Conservation (phyloP, 2,329 filamentous ascomycete species). For the Sporothrix dimorphospora region DNA sequence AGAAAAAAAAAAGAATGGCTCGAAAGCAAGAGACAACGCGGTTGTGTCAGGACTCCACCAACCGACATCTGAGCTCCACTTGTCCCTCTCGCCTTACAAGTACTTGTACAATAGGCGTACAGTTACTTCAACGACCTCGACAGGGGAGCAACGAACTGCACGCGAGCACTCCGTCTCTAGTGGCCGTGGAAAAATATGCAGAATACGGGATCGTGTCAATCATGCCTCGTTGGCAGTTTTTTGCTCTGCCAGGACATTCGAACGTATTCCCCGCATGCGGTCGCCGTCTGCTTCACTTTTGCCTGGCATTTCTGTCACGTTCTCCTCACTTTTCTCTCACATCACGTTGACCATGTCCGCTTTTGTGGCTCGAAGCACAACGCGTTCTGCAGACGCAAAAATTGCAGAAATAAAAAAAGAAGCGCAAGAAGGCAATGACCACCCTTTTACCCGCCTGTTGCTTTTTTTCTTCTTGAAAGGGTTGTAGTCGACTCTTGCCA, state of each 20-base stretch:
- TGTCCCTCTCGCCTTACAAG: conserved; percentile 3
- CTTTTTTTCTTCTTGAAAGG: not conserved
- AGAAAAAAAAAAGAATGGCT: not conserved
- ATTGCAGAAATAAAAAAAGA: not conserved
- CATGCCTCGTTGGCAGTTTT: not conserved
- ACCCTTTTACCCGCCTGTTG: not conserved
- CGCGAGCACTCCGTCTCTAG: not conserved
- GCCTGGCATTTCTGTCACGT: not conserved
- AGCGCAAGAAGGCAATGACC: not conserved
- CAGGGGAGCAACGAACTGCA: not conserved
- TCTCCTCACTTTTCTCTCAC: not conserved
- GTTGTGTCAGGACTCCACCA: not conserved
- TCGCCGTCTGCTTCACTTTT: not conserved
- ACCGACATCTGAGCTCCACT: not conserved
- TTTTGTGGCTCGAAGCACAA: not conserved
- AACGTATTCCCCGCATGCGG: not conserved
- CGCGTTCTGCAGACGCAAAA: not conserved
- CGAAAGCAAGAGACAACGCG: not conserved
- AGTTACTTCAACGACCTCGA: not conserved
- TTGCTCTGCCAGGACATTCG: not conserved
- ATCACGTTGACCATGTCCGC: not conserved
- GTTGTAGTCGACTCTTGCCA: not conserved
- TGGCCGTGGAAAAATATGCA: not conserved
- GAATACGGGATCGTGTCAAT: not conserved
- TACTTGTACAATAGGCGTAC: not conserved